Base-by-base conservation (phyloP, 345 rosid genomes). In the Fremontodendron californicum region DNA sequence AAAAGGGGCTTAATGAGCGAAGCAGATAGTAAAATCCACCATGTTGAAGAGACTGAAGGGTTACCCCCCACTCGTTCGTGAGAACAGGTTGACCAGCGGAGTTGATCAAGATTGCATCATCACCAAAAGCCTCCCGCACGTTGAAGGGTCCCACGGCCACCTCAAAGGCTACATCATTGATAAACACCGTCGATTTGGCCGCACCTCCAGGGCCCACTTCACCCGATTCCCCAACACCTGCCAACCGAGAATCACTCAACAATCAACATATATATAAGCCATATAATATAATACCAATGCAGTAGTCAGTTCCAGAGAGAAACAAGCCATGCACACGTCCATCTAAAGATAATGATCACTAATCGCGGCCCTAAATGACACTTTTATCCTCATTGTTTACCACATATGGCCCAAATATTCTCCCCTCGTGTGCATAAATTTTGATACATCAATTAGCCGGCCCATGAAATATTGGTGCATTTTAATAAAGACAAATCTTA, bases 131-230 rank as follows among this genome's bases (percentile, higher is more conserved):
- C 75, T 90, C 97, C 49, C 91, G 85, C 69, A 93, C 91, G 77
- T 91, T 93, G 78, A 96, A 91, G 19, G 96, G 95, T 45, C 93
- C 95, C 9, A 70, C 73, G 3, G 79, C 81, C 39, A 96, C 88
- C 75, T 96, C 98, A 62, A 93, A 83, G n/a, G 92, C 92, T 74
- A 96, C 88, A 71, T 93, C 98, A 66, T 93, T 92, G 88, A 96
- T 89, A 58, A 92, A 92, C 81, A 95, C 97, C 78, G 84, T 92
- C 76, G 84, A 85, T 81, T 82, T 89, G 4, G 77, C 64, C 4
- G 77, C 61, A n/a, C 70, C 80, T 40, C 62, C 78, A 7, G 71
- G 62, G 0, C 21, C 79, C 52, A 51, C 43, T 46, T 51, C 49
- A 27, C 71, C 27, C 7, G 77, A 55, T 58, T 78, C 86, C 39